Base-by-base conservation (phyloP, 2,329 filamentous ascomycete species). In the Aspergillus pseudotamarii region DNA sequence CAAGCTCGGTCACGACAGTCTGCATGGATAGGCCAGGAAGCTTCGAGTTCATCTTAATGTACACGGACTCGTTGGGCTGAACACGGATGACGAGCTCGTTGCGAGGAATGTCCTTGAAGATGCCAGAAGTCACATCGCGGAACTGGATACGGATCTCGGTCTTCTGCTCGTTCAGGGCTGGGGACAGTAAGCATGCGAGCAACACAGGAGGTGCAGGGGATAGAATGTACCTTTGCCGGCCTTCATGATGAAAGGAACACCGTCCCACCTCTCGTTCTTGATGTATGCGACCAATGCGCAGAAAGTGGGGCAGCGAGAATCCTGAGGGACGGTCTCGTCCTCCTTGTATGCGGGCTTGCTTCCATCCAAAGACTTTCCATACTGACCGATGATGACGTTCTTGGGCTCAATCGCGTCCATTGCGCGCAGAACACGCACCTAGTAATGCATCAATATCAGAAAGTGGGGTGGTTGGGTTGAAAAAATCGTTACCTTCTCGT, bases 1-100 rank as follows among this genome's bases (percentile, higher is more conserved):
- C 95, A 64, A 99, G 91, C 84, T 99, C 95, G 64, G 95, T 99
- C 72, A 97, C 92, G 45, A 98, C 95, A 14, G 95, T 99, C 86
- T 99, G 95, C 94, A 98, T 99, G 85, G 93, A 98, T 74, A 99
- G 85, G 73, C 95, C 95, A 23, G 95, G 96, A 64, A 99, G 86
- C 86, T 99, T 99, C 34, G 94, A 98, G 90, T 99, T 99, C 95
- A 99, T 99, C 89, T 99, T 99, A 81, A 98, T 96, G 84, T 99
- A 99, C 71, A 99, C 94, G 78, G 92, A 96, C 86, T 99, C 95
- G 84, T 99, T 99, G 73, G 95, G 95, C 85, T 99, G 95, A 69
- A 99, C 96, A 71, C 95, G 94, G 84, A 99, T 97, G 74, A 99
- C 95, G 69, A 99, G 91, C 84, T 99, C 95, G 84, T 99, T 99